Percentiles rank a stretch among this genome's conserved stretches.
phyloP scores from a whole-genome alignment of 495 filamentous ascomycete genomes.

The Podospora bellae-mahoneyi region DNA sequence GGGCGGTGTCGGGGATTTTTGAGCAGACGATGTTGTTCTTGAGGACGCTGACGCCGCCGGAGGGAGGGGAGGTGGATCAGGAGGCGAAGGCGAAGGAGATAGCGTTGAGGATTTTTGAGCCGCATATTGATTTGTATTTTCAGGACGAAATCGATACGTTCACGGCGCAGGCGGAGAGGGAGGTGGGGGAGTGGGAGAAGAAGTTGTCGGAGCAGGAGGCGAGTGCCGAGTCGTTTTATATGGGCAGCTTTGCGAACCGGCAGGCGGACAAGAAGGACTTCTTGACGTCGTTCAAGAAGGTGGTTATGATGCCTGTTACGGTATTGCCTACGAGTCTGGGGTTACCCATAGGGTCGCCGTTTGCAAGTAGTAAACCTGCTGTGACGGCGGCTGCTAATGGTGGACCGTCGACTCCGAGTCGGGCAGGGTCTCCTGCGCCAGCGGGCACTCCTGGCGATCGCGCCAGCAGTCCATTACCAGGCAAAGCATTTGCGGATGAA shows the following conservation, averaged over 20 bases:
- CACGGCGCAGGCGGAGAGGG: constrained; percentile 64
- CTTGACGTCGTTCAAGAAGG: constrained; percentile 93
- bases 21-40: constrained; percentile 77
- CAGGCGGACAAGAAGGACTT: constrained; percentile 97
- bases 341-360: constrained; percentile 45
- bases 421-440: constrained; percentile 43
- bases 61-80: constrained; percentile 29
- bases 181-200: constrained; percentile 84
- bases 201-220: constrained; percentile 88
- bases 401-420: constrained; percentile 30
- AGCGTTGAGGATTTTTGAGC: constrained; percentile 74
- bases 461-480: constrained; percentile 48
- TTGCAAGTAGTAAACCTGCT: constrained; percentile 44
- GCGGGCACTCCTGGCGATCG: constrained; percentile 26
- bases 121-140: constrained; percentile 88
- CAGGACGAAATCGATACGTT: constrained; percentile 89
- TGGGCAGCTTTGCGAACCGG: constrained; percentile 80
- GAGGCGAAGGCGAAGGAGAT: constrained; percentile 54
- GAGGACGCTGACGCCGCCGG: constrained; percentile 58
- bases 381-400: constrained; percentile 27
- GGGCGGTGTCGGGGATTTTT: constrained; percentile 81
- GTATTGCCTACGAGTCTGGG: constrained; percentile 61
- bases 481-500: constrained; percentile 77
- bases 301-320: constrained; percentile 97
- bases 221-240: constrained; percentile 86